Evolutionary conservation across 2,329 filamentous ascomycete species (phyloP).

Genomic region (Monosporascus sp.): DNA sequence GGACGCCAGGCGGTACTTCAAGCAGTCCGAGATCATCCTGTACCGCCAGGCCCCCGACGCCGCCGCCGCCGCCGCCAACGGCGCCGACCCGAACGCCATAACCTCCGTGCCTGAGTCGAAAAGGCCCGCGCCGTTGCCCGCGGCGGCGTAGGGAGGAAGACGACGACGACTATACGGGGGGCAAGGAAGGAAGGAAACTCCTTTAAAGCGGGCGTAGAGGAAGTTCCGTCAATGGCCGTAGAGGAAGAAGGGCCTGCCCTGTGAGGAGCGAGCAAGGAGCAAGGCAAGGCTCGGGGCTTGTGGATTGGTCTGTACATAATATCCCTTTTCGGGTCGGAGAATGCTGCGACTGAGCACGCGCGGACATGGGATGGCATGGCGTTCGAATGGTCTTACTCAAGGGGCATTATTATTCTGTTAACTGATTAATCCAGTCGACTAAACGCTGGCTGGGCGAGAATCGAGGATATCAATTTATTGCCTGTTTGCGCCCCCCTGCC

Average conservation of each 20-base stretch:
- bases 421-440: not conserved
- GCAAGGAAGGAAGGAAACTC: too few species aligned
- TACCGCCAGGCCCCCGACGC: slow-evolving; percentile 73
- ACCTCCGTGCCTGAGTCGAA: slow-evolving; percentile 33
- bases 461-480: too few species aligned
- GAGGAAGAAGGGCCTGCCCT: too few species aligned
- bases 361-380: slow-evolving; percentile 23
- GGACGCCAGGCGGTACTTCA: slow-evolving; percentile 96
- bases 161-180: too few species aligned
- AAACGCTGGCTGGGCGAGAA: not conserved
- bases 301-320: too few species aligned
- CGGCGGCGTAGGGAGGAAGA: not conserved
- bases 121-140: slow-evolving; percentile 10
- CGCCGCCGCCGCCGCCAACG: slow-evolving; percentile 40
- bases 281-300: too few species aligned
- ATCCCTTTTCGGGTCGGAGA: not conserved
- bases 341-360: not conserved
- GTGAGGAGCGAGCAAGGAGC: too few species aligned
- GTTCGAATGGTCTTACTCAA: slow-evolving; percentile 17
- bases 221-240: too few species aligned
- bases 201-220: too few species aligned
- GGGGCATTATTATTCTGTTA: not conserved
- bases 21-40: slow-evolving; percentile 97
- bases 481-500: too few species aligned
- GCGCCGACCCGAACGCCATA: slow-evolving; percentile 41